Evolutionary conservation across 345 rosid species (phyloP).

Genomic region (Aethionema arabicum): DNA sequence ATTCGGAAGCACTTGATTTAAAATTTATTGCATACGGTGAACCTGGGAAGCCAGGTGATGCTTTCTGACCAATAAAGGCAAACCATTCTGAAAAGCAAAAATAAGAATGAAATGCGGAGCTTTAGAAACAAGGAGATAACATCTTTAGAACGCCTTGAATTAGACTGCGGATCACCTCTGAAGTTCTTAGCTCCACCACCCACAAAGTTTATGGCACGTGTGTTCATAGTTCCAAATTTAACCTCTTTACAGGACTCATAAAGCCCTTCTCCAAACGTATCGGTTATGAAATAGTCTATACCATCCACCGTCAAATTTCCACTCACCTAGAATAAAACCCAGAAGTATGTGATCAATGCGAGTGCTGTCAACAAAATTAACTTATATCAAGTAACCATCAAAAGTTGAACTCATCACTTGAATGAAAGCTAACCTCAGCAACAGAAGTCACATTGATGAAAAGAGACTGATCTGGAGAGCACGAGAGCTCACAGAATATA

Average conservation of each 20-base stretch:
- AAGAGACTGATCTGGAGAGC: conserved; percentile 90
- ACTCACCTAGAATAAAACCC: conserved; percentile 50
- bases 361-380: conserved; percentile 17
- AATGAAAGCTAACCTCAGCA: conserved; percentile 61
- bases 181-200: conserved; percentile 93
- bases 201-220: conserved; percentile 80
- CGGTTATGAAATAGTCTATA: conserved; percentile 65
- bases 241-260: conserved; percentile 93
- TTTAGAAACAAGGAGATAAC: conserved; percentile 20
- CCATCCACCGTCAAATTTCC: conserved; percentile 86
- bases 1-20: conserved; percentile 48
- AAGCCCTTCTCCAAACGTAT: conserved; percentile 83
- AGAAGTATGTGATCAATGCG: conserved; percentile 22
- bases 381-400: conserved; percentile 5
- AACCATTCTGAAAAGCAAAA: conserved; percentile 71
- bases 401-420: conserved; percentile 1
- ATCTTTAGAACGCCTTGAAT: conserved; percentile 16
- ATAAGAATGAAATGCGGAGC: conserved; percentile 22
- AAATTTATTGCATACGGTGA: conserved; percentile 89
- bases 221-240: conserved; percentile 97
- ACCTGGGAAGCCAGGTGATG: conserved; percentile 71
- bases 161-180: conserved; percentile 53
- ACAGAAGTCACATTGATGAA: conserved; percentile 86
- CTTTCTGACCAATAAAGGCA: conserved; percentile 83
- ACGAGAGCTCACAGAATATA: conserved; percentile 88